Conservation (phyloP, 306 rosid genomes). For the Dalbergia oliveri region DNA sequence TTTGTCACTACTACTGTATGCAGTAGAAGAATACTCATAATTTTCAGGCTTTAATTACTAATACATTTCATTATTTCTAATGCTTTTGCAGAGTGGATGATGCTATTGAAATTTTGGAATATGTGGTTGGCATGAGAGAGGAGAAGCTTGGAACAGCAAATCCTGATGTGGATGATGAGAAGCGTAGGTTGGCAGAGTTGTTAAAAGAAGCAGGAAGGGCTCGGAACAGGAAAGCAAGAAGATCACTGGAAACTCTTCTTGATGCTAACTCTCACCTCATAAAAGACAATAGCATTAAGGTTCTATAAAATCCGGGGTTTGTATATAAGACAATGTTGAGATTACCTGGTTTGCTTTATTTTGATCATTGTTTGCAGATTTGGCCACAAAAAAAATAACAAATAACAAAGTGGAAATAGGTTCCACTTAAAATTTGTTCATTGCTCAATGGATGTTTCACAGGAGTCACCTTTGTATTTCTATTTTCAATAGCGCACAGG, state of each 20-base stretch:
- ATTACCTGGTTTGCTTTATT: conserved; percentile 50
- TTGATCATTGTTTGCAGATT: conserved; percentile 44
- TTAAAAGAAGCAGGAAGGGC: conserved; percentile 82
- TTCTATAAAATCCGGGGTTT: conserved; percentile 51
- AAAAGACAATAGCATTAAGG: conserved; percentile 56
- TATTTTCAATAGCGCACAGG: conserved; percentile 44
- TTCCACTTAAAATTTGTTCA: conserved; percentile 50
- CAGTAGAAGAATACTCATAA: background rate
- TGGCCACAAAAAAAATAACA: conserved; percentile 11
- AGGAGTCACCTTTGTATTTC: conserved; percentile 43
- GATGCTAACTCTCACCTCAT: conserved; percentile 53
- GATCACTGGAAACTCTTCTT: conserved; percentile 77
- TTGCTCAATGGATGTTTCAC: conserved; percentile 40
- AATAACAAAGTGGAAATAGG: conserved; percentile 53
- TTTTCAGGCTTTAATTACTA: conserved; percentile 25
- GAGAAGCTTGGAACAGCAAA: conserved; percentile 90
- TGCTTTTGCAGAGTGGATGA: conserved; percentile 70
- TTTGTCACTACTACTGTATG: conserved; percentile 3
- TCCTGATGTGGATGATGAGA: conserved; percentile 86
- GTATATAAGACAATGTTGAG: conserved; percentile 48
- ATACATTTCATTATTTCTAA: conserved; percentile 32
- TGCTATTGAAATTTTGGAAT: conserved; percentile 81
- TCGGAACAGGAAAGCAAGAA: conserved; percentile 65
- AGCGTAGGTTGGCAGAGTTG: conserved; percentile 76
- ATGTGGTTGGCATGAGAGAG: conserved; percentile 87